Base-by-base conservation (phyloP, 2,329 filamentous ascomycete species). In the Trichoderma lentiforme region DNA sequence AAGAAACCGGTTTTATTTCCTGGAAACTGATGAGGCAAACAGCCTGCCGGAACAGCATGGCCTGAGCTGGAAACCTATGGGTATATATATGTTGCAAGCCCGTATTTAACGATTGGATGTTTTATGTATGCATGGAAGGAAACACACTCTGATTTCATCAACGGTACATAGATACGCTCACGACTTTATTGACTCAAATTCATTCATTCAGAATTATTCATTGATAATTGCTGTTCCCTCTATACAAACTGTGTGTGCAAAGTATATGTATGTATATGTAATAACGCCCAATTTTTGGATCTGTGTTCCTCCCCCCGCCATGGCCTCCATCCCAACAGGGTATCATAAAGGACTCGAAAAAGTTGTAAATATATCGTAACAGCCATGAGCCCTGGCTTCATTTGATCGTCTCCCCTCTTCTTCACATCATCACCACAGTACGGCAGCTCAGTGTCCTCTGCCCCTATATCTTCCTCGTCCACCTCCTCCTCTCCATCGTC, bases 401-500 rank as follows among this genome's bases (percentile, higher is more conserved):
- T 47, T 71, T 47, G n/a, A 12, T 43, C 30, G 14, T 24, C 14
- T 36, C 14, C 43, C 43, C 43, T 36, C 21, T 51, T 72, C 43
- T 43, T 71, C 68, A 67, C 21, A 1, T 32, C 62, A 39, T 67
- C 24, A 6, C 28, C 51, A 43, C 24, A 0, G 4, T 30, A 3
- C 53, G 8, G 26, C 24, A 28, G 36, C 36, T 71, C 26, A 81
- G 68, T 80, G 79, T 21, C 79, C 80, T 56, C 79, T 75, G 7
- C 80, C 80, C 61, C 82, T 79, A 67, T 80, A 84, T 9, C 80
- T 81, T 69, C 81, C 78, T 80, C 82, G 83, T 73, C 80, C 82
- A 15, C 82, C 81, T 53, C 80, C 79, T 18, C 82, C 79, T 58
- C 71, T 71, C 71, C 71, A 73, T 61, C 68, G 47, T 15, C 72